Evolutionary conservation across 2,329 filamentous ascomycete genomes (phyloP).

Genomic region (Fusarium falciforme): DNA sequence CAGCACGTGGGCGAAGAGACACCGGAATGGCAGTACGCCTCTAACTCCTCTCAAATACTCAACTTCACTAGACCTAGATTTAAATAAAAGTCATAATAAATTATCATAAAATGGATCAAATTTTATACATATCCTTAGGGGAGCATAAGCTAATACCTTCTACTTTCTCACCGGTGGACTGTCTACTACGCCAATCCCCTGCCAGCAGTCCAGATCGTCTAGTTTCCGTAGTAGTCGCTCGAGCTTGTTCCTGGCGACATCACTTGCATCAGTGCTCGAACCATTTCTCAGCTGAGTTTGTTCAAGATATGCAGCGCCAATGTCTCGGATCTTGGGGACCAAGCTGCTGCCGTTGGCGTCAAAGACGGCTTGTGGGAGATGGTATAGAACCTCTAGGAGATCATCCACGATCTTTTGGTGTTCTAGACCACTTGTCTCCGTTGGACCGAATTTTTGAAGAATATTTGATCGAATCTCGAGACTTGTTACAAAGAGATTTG

Average conservation of each 20-base stretch:
- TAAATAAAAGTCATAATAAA: background rate
- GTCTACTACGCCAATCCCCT: constrained; percentile 33
- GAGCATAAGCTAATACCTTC: background rate
- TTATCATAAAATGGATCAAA: background rate
- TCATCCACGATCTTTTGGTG: constrained; percentile 50
- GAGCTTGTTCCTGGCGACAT: constrained; percentile 38
- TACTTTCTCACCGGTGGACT: constrained; percentile 1
- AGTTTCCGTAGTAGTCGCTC: constrained; percentile 45
- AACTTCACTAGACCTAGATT: background rate
- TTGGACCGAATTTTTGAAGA: constrained; percentile 46
- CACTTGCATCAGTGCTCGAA: constrained; percentile 5
- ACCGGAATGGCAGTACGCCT: background rate
- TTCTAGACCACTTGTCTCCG: constrained; percentile 25
- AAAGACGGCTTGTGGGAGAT: constrained; percentile 48
- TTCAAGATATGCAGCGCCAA: constrained; percentile 50
- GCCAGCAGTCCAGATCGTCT: constrained; percentile 48
- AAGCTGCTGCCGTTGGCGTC: constrained; percentile 49
- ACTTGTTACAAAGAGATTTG: constrained; percentile 52
- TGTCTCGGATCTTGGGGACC: constrained; percentile 52
- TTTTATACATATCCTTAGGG: background rate
- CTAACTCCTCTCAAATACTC: background rate
- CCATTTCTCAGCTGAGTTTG: constrained; percentile 35
- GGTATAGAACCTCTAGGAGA: constrained; percentile 50
- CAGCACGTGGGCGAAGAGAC: background rate
- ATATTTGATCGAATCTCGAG: constrained; percentile 52